A percentile compares a stretch with the other conserved stretches of the same genome.
Conservation (phyloP, 805 yeast genomes). For the Kazachstania viticola region DNA sequence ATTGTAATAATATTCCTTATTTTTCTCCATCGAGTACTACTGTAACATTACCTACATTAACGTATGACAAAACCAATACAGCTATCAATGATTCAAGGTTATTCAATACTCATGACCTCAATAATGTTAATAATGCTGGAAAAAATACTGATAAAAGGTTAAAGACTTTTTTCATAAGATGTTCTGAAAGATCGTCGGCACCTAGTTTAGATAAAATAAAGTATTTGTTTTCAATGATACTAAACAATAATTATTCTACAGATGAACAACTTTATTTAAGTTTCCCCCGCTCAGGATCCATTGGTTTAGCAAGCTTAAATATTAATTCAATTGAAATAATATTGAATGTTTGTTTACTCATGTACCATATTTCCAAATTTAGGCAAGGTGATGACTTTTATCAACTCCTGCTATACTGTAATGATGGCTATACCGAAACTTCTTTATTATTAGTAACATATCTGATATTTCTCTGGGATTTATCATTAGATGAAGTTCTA, state of each 20-base stretch:
- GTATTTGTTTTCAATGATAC: slow-evolving; percentile 1
- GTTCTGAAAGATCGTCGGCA: slow-evolving; percentile 36
- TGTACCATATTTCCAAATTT: slow-evolving; percentile 18
- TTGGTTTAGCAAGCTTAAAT: slow-evolving; percentile 65
- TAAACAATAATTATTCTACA: slow-evolving; percentile 2
- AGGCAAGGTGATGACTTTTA: slow-evolving; percentile 12
- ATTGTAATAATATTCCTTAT: slow-evolving; percentile 26
- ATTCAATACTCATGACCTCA: slow-evolving; percentile 39
- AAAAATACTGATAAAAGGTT: too few species aligned
- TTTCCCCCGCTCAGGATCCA: slow-evolving; percentile 79
- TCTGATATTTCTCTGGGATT: slow-evolving; percentile 54
- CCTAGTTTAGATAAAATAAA: too few species aligned
- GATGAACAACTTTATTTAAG: slow-evolving; percentile 27
- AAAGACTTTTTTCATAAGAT: slow-evolving; percentile 34
- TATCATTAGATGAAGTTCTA: slow-evolving; percentile 53
- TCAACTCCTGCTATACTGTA: slow-evolving; percentile 56
- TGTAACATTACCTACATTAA: slow-evolving; percentile 28
- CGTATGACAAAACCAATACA: slow-evolving; percentile 9
- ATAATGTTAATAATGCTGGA: slow-evolving; percentile 11
- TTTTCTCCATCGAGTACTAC: slow-evolving; percentile 43
- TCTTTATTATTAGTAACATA: slow-evolving; percentile 64
- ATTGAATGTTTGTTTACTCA: slow-evolving; percentile 52
- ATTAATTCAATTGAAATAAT: slow-evolving; percentile 53
- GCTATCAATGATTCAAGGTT: slow-evolving; percentile 22
- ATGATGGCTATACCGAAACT: slow-evolving; percentile 89